A percentile compares a stretch with the other conserved stretches of the same genome.
Conservation (phyloP, 2,329 filamentous ascomycete species). For the Trichoderma simmonsii region DNA sequence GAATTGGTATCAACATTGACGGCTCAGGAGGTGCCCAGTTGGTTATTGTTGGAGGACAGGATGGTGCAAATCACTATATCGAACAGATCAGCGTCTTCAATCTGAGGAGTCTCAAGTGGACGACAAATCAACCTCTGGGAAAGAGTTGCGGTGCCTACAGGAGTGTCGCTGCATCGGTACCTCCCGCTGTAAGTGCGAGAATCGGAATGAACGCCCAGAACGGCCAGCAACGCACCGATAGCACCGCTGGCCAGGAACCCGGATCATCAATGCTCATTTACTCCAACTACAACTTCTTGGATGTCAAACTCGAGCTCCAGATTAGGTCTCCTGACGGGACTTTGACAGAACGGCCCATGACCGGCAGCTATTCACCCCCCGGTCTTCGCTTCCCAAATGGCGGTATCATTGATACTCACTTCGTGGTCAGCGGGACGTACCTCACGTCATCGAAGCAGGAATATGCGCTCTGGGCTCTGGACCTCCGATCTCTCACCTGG, state of each 20-base stretch:
- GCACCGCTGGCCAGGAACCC: slow-evolving; percentile 51
- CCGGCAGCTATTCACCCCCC: slow-evolving; percentile 79
- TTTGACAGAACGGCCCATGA: slow-evolving; percentile 85
- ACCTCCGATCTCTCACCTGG: slow-evolving; percentile 86
- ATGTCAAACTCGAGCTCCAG: slow-evolving; percentile 93
- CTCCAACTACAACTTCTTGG: slow-evolving; percentile 97
- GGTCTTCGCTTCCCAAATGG: slow-evolving; percentile 94
- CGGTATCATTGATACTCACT: slow-evolving; percentile 91
- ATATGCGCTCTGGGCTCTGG: slow-evolving; percentile 93
- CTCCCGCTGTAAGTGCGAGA: slow-evolving; percentile 60
- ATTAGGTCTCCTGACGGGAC: slow-evolving; percentile 80
- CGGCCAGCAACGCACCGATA: slow-evolving; percentile 41
- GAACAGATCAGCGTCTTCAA: slow-evolving; percentile 99
- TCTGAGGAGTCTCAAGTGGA: slow-evolving; percentile 91
- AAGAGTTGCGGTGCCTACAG: slow-evolving; percentile 95
- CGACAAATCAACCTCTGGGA: slow-evolving; percentile 78
- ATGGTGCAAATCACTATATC: slow-evolving; percentile 97
- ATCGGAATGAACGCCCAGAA: slow-evolving; percentile 56
- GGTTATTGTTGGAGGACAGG: slow-evolving; percentile 94
- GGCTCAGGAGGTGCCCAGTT: slow-evolving; percentile 92
- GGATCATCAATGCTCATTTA: slow-evolving; percentile 88
- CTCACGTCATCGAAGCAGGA: slow-evolving; percentile 97
- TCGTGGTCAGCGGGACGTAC: slow-evolving; percentile 96
- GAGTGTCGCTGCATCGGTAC: slow-evolving; percentile 85
- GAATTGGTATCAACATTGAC: slow-evolving; percentile 84